phyloP scores from a whole-genome alignment of 176 grass and related monocot genomes.

The Metroxylon sagu region DNA sequence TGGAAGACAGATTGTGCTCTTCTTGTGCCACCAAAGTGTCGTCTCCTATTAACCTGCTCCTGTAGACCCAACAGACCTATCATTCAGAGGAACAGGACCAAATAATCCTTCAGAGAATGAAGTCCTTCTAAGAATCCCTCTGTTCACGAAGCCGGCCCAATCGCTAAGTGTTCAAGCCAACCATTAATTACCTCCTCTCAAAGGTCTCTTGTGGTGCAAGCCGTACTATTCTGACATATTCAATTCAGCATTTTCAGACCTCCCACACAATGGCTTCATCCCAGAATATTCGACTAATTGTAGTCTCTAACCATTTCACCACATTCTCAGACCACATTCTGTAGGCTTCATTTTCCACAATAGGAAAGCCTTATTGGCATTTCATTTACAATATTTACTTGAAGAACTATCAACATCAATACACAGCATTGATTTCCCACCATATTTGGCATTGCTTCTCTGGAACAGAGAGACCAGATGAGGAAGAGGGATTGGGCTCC shows the following conservation, averaged over 20 bases:
- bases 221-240: conserved; percentile 47
- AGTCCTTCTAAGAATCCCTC: conserved; percentile 84
- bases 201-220: conserved; percentile 55
- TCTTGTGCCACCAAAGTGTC: conserved; percentile 44
- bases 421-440: conserved; percentile 7
- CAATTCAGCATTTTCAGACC: conserved; percentile 34
- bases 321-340: conserved; percentile 46
- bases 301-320: conserved; percentile 43
- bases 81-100: conserved; percentile 48
- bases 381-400: conserved; percentile 5
- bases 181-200: conserved; percentile 77
- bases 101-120: conserved; percentile 84
- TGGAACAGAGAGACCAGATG: conserved; percentile 34
- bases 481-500: conserved; percentile 54
- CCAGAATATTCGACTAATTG: conserved; percentile 40
- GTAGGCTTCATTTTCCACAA: conserved; percentile 40
- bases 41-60: conserved; percentile 41
- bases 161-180: conserved; percentile 83
- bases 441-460: conserved; percentile 29
- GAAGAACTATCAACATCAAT: conserved; percentile 19
- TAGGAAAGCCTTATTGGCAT: conserved; percentile 21
- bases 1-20: conserved; percentile 50
- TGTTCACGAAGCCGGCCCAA: conserved; percentile 88
- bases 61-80: conserved; percentile 45
- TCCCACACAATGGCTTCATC: conserved; percentile 50